Evolutionary conservation across 257 asterid genomes (phyloP).

Genomic region (Nicotiana sylvestris): DNA sequence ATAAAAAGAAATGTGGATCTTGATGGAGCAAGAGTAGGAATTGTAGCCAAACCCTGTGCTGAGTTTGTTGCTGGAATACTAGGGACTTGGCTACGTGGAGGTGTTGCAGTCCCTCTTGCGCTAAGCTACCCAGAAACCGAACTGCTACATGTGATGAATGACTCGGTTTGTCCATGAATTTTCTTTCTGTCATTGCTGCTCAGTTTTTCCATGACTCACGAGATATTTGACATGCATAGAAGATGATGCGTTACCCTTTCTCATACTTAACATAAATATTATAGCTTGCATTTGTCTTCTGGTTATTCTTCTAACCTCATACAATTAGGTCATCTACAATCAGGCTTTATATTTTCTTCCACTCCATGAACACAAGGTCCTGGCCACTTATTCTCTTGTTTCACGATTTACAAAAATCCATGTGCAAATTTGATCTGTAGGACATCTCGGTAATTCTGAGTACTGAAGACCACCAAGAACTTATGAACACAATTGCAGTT

Average conservation of each 20-base stretch:
- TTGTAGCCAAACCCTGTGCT: constrained; percentile 84
- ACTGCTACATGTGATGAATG: constrained; percentile 83
- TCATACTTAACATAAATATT: not conserved
- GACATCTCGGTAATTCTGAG: constrained; percentile 70
- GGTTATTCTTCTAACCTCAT: not conserved
- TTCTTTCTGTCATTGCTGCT: not conserved
- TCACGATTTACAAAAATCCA: not conserved
- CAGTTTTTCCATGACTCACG: not conserved
- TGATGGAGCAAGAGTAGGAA: constrained; percentile 69
- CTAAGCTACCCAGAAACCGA: constrained; percentile 95
- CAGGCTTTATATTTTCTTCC: not conserved
- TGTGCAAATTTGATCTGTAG: constrained; percentile 28
- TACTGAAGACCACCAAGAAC: constrained; percentile 84
- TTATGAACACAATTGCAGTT: constrained; percentile 66
- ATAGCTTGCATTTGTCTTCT: not conserved
- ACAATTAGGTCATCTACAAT: not conserved
- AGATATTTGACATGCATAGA: not conserved
- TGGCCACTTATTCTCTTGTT: not conserved
- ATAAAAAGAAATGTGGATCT: constrained; percentile 33
- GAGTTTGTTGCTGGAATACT: constrained; percentile 90
- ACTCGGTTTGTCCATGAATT: constrained; percentile 52
- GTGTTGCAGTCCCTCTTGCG: constrained; percentile 97
- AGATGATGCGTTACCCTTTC: not conserved
- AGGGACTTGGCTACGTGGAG: constrained; percentile 91
- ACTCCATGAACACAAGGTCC: not conserved